These are phyloP conservation scores for Cymbopogon flexuosus DNA, from an alignment of 202 grass and related monocot species.

Conservation along the genomic window DNA sequence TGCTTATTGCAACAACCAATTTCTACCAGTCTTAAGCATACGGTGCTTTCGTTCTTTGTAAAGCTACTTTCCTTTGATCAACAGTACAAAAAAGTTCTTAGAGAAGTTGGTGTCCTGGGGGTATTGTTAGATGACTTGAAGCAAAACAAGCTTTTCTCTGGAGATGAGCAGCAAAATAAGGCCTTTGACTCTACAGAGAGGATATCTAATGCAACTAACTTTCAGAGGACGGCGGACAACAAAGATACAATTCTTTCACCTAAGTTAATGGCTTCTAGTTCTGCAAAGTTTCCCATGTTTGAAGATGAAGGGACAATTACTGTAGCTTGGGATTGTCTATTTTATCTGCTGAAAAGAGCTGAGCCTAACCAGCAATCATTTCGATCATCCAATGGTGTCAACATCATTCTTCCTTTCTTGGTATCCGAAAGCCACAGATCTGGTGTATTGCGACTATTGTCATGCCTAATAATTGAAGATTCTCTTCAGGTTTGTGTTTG, in stretches of 20 bases:
- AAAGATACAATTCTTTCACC: slow-evolving; percentile 81
- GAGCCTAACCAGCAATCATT: slow-evolving; percentile 96
- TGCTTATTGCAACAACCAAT: slow-evolving; percentile 98
- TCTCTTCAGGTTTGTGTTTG: slow-evolving; percentile 70
- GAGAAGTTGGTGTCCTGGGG: slow-evolving; percentile 94
- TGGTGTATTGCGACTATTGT: slow-evolving; percentile 76
- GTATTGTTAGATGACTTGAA: slow-evolving; percentile 96
- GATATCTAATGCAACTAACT: slow-evolving; percentile 46
- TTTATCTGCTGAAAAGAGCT: slow-evolving; percentile 89
- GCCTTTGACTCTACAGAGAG: slow-evolving; percentile 49
- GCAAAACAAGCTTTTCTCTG: slow-evolving; percentile 83
- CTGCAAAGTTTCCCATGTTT: slow-evolving; percentile 71
- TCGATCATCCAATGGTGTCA: slow-evolving; percentile 79
- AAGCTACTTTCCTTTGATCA: slow-evolving; percentile 98
- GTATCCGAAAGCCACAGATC: slow-evolving; percentile 72
- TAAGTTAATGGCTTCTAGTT: slow-evolving; percentile 64
- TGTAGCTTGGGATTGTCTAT: slow-evolving; percentile 99
- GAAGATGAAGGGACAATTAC: slow-evolving; percentile 85
- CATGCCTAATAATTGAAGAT: slow-evolving; percentile 98
- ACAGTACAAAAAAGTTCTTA: slow-evolving; percentile 94
- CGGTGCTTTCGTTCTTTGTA: slow-evolving; percentile 87
- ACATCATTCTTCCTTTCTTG: slow-evolving; percentile 79
- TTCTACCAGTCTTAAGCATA: slow-evolving; percentile 75
- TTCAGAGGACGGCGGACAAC: slow-evolving; percentile 64
- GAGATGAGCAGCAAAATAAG: slow-evolving; percentile 64